Evolutionary conservation across 345 rosid genomes (phyloP).

Genomic region (Barbarea vulgaris): DNA sequence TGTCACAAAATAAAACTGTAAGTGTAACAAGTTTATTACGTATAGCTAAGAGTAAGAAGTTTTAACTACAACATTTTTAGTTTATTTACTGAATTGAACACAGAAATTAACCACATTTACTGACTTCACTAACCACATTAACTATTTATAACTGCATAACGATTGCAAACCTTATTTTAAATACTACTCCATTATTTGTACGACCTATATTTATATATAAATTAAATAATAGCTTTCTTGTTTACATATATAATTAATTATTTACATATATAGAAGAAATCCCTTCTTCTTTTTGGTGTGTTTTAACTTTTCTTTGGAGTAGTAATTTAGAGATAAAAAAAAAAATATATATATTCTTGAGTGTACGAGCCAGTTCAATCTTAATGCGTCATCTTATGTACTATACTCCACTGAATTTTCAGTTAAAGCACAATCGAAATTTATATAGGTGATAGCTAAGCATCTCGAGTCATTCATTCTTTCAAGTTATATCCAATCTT

Average conservation of each 20-base stretch:
- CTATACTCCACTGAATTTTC: conserved; percentile 20
- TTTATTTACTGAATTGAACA: background rate
- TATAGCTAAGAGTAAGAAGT: too few relatives aligned
- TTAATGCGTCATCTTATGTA: conserved; percentile 21
- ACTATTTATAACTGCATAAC: background rate
- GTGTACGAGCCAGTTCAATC: conserved; percentile 19
- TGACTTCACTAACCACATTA: background rate
- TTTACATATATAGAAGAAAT: background rate
- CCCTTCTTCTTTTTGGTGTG: background rate
- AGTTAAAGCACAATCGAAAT: conserved; percentile 23
- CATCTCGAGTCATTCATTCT: conserved; percentile 19
- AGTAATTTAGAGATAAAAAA: background rate
- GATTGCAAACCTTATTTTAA: background rate
- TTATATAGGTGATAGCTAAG: conserved; percentile 10
- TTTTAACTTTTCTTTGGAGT: too few relatives aligned
- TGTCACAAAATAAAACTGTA: background rate
- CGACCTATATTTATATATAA: background rate
- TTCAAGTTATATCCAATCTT: conserved; percentile 17
- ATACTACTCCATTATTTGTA: background rate
- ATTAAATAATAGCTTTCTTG: background rate
- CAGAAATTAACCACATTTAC: background rate
- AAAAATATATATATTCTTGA: background rate
- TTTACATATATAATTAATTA: background rate
- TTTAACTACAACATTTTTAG: background rate
- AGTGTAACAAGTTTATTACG: background rate